Evolutionary conservation across 495 filamentous ascomycete genomes (phyloP).

Genomic region (Aspergillus cristatus): DNA sequence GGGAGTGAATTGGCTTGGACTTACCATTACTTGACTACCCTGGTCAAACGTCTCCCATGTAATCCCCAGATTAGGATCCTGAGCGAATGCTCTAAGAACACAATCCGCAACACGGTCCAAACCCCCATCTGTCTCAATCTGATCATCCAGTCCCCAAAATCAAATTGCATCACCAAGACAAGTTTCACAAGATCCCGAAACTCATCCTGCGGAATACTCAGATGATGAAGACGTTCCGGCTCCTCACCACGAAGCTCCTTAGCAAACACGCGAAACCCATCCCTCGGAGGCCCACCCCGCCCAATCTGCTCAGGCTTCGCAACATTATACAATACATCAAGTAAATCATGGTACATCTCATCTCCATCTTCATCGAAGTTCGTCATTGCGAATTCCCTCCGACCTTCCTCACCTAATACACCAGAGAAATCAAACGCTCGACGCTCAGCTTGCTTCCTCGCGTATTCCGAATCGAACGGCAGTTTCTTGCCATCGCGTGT

Average conservation of each 20-base stretch:
- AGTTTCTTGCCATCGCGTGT: background rate
- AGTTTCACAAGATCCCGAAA: background rate
- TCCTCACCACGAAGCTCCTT: background rate
- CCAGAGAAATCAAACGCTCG: background rate
- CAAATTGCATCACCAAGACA: background rate
- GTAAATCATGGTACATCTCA: slow-evolving; percentile 1
- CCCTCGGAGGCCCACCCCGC: background rate
- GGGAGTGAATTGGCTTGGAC: slow-evolving; percentile 1
- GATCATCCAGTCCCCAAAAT: background rate
- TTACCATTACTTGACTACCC: slow-evolving; percentile 9
- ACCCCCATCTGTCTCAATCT: background rate
- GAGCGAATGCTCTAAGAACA: background rate
- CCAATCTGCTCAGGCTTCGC: background rate
- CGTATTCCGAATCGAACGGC: background rate
- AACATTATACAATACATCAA: background rate
- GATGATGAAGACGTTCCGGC: background rate
- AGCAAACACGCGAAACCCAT: background rate
- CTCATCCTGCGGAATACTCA: background rate
- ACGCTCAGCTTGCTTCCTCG: background rate
- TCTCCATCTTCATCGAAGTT: slow-evolving; percentile 1
- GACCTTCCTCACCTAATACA: background rate
- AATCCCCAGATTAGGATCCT: background rate
- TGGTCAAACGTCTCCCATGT: slow-evolving; percentile 1
- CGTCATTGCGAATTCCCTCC: background rate
- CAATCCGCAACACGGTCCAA: background rate